phyloP scores from a whole-genome alignment of 73 alveolate species.

The Diophrys sp. region DNA sequence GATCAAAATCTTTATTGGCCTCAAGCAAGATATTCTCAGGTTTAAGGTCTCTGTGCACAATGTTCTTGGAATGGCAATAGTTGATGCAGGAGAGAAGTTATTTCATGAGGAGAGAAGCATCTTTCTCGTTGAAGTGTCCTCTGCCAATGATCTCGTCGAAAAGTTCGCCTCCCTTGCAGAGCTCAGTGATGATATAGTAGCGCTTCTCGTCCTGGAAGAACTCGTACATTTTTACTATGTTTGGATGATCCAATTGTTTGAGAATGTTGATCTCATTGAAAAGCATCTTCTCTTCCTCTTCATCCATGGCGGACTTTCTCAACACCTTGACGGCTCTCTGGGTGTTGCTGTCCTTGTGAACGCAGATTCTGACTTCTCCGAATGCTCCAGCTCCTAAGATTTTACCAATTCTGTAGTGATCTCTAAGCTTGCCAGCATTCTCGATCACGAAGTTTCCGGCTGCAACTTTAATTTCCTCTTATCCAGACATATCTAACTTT shows the following conservation, averaged over 20 bases:
- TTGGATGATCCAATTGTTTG: conserved; percentile 84
- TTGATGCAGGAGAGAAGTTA: conserved; percentile 63
- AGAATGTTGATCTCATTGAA: conserved; percentile 42
- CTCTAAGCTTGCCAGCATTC: conserved; percentile 65
- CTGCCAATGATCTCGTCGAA: conserved; percentile 61
- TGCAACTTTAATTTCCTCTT: conserved; percentile 27
- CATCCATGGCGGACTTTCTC: conserved; percentile 36
- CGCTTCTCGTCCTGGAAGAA: conserved; percentile 87
- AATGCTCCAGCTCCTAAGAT: conserved; percentile 55
- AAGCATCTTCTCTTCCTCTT: conserved; percentile 58
- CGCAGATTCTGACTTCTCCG: conserved; percentile 55
- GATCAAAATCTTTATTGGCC: conserved; percentile 25
- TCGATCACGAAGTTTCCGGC: conserved; percentile 32
- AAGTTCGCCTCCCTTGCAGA: conserved; percentile 74
- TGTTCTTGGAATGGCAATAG: conserved; percentile 59
- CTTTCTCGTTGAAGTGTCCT: conserved; percentile 59
- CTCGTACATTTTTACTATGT: conserved; percentile 84
- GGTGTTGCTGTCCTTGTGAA: conserved; percentile 44
- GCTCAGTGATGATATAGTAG: conserved; percentile 85
- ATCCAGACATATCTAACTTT: conserved; percentile 1
- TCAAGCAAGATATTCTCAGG: conserved; percentile 61
- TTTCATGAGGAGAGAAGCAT: conserved; percentile 68
- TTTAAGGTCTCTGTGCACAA: conserved; percentile 60
- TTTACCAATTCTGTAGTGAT: conserved; percentile 58
- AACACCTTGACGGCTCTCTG: conserved; percentile 62